Evolutionary conservation across 1,284 basidiomycete species (phyloP), one percentile per base, ranked within the genome.

Genomic region (Trametes polyzona): DNA sequence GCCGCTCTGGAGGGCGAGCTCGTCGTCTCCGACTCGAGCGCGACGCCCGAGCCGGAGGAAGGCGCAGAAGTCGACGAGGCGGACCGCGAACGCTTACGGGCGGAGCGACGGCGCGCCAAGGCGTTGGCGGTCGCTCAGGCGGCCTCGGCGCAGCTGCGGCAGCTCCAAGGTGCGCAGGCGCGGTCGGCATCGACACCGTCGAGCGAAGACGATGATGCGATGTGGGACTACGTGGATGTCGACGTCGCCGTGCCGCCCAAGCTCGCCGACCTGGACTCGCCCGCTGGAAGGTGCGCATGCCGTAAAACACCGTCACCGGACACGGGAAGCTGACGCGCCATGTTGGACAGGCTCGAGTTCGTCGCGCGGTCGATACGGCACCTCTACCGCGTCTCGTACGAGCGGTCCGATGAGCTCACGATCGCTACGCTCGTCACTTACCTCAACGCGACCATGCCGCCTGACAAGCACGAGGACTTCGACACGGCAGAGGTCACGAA

Each of bases 381-480:
- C 66, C 78, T 90, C 42, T 87, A 86, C 74, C 68, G 71, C 54
- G 83, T 84, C 49, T 88, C 88, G 23, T 87, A 87, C 71, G 83
- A 82, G 58, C 61, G 74, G 16, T 71, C 78, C 23, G 87, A 90
- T 68, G 85, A 88, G 56, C 75, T 90, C 72, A 83, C 81, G 14
- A 81, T 90, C 64, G 85, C 84, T 3, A 73, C 84, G 14, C 74
- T 90, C 17, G 74, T 90, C 40, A 79, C 83, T 6, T 89, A 88
- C 68, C 76, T 90, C 53, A 90, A 90, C 65, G 83, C 87, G 2
- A 86, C 86, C 8, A 81, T 90, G 76, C 88, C 87, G 2, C 76
- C 75, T 12, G 88, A 90, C 69, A 90, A 89, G 70, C 83, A 89
- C 68, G 88, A 90, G 73, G 88, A 91, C 61, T 90, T 88, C 60